Evolutionary conservation across 2,329 filamentous ascomycete species (phyloP), one percentile per base, ranked within the genome.

Genomic region (Sclerotinia glacialis): DNA sequence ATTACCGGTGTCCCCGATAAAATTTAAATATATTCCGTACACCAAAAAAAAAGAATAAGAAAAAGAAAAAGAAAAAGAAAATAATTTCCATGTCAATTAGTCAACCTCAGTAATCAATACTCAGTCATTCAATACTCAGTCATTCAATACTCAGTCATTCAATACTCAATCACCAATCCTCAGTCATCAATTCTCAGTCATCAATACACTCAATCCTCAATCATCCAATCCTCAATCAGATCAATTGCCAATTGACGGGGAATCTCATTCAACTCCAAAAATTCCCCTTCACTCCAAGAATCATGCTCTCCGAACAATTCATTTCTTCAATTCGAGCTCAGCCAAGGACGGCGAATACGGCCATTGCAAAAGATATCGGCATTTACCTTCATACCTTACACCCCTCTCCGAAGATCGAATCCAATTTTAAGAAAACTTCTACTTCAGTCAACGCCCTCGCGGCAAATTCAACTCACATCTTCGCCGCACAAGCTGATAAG

Each of bases 371-470:
- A 78, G 93, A 97, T 79, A 89, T 92, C 60, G 92, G 91, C 73
- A 92, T 98, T 76, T 95, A 96, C 79, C 79, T 91, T 66, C 91
- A 97, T 78, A 88, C 92, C 70, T 85, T 93, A 73, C 90, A 92
- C 73, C 93, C 93, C 50, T 84, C 89, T 64, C 85, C 89, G 70
- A 84, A 86, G n/a, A 86, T 93, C 75, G 89, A 89, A 74, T 82
- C 87, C 69, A 85, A 89, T 58, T 93, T 95, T 83, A 98, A 97
- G 83, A 98, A 97, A 80, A 96, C 91, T 81, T 90, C 91, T 21
- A 87, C 89, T n/a, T 84, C 89, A 34, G 81, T 84, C 67, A 91
- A 94, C 77, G 89, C 91, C 72, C 81, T 99, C 65, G 93, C 92
- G 40, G 84, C 93, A 72, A 96, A 85, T 78, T 82, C 86, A 54